phyloP scores from a whole-genome alignment of 2,329 filamentous ascomycete genomes.

The Ascochyta koolunga region DNA sequence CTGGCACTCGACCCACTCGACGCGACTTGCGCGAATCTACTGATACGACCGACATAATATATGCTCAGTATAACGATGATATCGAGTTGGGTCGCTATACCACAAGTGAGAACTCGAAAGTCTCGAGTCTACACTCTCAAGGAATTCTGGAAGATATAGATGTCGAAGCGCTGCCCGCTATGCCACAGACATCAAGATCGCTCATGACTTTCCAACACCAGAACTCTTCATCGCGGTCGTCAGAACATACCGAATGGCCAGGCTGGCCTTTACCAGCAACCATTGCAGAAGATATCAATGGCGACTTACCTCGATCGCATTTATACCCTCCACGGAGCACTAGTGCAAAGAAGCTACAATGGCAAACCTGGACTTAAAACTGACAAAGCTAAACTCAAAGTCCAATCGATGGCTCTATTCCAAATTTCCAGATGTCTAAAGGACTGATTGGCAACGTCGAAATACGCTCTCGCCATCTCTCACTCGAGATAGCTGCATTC shows the following conservation, averaged over 20 bases:
- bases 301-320: not conserved
- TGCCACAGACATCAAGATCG: conserved; percentile 18
- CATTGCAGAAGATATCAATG: conserved; percentile 3
- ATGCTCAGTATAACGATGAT: conserved; percentile 28
- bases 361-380: conserved; percentile 20
- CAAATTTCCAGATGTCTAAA: not conserved
- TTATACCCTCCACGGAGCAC: not conserved
- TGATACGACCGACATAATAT: conserved; percentile 24
- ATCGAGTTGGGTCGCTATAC: conserved; percentile 33
- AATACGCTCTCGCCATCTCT: not conserved
- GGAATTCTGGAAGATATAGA: conserved; percentile 12
- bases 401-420: not conserved
- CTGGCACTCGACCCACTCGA: not conserved
- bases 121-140: conserved; percentile 15
- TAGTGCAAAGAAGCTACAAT: conserved; percentile 9
- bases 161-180: conserved; percentile 24
- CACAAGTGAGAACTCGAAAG: conserved; percentile 16
- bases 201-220: not conserved
- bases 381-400: not conserved
- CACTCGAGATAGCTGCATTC: not conserved
- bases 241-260: conserved; percentile 3
- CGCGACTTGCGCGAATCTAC: conserved; percentile 9
- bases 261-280: not conserved
- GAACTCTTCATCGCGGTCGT: not conserved
- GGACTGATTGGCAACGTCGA: not conserved